phyloP scores from a whole-genome alignment of 179 eudicot species.

The Heliamphora pulchella region DNA sequence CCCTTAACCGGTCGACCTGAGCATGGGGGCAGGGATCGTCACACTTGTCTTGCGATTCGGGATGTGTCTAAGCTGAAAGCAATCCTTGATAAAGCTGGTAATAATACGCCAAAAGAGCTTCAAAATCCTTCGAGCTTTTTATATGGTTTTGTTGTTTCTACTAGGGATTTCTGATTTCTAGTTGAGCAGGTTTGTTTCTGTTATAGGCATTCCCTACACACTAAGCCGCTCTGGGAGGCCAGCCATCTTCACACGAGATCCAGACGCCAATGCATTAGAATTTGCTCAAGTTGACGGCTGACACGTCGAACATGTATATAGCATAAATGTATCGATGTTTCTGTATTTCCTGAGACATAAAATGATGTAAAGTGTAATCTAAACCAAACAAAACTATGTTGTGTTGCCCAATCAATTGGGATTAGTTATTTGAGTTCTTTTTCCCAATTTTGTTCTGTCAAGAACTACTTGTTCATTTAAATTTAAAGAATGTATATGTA shows the following conservation, averaged over 20 bases:
- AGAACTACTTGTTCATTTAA: too few relatives aligned
- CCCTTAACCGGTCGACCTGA: conserved; percentile 84
- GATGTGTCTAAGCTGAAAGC: conserved; percentile 82
- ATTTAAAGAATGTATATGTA: too few relatives aligned
- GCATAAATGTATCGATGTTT: background rate
- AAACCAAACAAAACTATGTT: too few relatives aligned
- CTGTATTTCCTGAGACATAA: background rate
- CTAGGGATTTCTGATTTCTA: background rate
- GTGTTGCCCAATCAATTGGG: too few relatives aligned
- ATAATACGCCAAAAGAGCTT: background rate
- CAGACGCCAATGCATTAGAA: conserved; percentile 91
- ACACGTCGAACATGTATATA: background rate
- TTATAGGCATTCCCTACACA: conserved; percentile 78
- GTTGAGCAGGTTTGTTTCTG: background rate
- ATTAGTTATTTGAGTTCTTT: too few relatives aligned
- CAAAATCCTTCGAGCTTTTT: background rate
- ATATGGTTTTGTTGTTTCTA: background rate
- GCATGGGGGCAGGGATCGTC: conserved; percentile 96
- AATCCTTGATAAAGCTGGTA: conserved; percentile 81
- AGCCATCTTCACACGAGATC: conserved; percentile 81
- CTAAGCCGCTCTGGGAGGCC: conserved; percentile 95
- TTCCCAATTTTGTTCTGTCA: too few relatives aligned
- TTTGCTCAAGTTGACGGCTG: conserved; percentile 56
- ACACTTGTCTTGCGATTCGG: conserved; percentile 66
- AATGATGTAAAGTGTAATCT: conserved; percentile 1